Conservation (phyloP, 2,329 filamentous ascomycete genomes). For the Simplicillium aogashimaense region DNA sequence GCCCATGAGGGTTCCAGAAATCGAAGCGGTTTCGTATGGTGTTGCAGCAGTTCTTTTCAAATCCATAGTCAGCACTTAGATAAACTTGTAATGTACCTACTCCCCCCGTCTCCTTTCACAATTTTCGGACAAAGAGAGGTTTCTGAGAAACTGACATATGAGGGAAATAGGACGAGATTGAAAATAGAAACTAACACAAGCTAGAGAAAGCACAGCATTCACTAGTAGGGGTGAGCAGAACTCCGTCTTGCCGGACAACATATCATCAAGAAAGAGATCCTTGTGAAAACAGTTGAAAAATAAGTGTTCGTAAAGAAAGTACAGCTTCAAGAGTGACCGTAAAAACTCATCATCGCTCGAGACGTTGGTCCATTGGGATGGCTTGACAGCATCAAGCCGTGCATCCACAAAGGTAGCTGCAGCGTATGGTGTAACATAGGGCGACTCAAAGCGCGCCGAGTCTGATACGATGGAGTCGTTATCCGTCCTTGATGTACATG, state of each 20-base stretch:
- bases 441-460: background rate
- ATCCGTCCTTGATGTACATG: too few relatives aligned
- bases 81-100: too few relatives aligned
- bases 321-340: slow-evolving; percentile 6
- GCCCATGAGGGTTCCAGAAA: slow-evolving; percentile 20
- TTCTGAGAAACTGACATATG: too few relatives aligned
- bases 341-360: slow-evolving; percentile 8
- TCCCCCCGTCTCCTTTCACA: too few relatives aligned
- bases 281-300: slow-evolving; percentile 8
- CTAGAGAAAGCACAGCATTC: slow-evolving; percentile 9
- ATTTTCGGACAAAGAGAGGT: too few relatives aligned
- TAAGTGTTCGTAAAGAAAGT: slow-evolving; percentile 11
- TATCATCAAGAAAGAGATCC: slow-evolving; percentile 10
- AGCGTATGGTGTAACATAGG: slow-evolving; percentile 19
- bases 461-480: background rate
- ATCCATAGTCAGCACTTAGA: too few relatives aligned
- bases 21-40: slow-evolving; percentile 16
- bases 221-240: slow-evolving; percentile 9
- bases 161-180: too few relatives aligned
- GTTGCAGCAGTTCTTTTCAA: slow-evolving; percentile 15
- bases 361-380: slow-evolving; percentile 9
- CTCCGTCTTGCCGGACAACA: slow-evolving; percentile 1
- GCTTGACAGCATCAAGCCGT: slow-evolving; percentile 12
- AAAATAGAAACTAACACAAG: background rate
- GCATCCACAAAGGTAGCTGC: slow-evolving; percentile 19